phyloP scores from a whole-genome alignment of 2,329 filamentous ascomycete genomes.

The Ophiosphaerella narmari region DNA sequence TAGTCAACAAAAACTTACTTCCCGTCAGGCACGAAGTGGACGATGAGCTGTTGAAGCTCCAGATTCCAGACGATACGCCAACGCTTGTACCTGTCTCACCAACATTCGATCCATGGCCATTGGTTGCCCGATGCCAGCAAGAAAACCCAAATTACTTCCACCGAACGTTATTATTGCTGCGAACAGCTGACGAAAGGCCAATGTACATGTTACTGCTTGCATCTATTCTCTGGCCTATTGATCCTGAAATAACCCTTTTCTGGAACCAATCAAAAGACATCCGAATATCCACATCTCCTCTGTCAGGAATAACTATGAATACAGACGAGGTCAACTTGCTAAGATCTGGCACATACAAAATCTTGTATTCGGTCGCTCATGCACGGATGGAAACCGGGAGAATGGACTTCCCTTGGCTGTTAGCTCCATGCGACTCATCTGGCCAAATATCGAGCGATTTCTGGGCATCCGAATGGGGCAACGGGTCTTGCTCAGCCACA shows the following conservation, averaged over 20 bases:
- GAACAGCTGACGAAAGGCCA: slow-evolving; percentile 11
- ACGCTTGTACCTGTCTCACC: slow-evolving; percentile 29
- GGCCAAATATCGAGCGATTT: slow-evolving; percentile 6
- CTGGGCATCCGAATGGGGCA: slow-evolving; percentile 10
- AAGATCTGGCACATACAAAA: slow-evolving; percentile 28
- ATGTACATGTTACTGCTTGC: slow-evolving; percentile 29
- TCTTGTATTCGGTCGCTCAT: slow-evolving; percentile 29
- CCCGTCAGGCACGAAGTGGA: slow-evolving; percentile 55
- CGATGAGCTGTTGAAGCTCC: slow-evolving; percentile 23
- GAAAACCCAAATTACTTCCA: slow-evolving; percentile 20
- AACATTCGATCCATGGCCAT: slow-evolving; percentile 39
- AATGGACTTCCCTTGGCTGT: slow-evolving; percentile 37
- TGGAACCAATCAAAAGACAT: slow-evolving; percentile 40
- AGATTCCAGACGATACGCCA: slow-evolving; percentile 30
- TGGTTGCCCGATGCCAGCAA: slow-evolving; percentile 17
- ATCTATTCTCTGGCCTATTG: slow-evolving; percentile 21
- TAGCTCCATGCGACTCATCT: slow-evolving; percentile 27
- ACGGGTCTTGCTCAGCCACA: slow-evolving; percentile 3
- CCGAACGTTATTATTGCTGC: slow-evolving; percentile 22
- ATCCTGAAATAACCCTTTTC: slow-evolving; percentile 27
- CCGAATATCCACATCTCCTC: slow-evolving; percentile 16
- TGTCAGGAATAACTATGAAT: slow-evolving; percentile 11
- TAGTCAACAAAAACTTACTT: slow-evolving; percentile 79
- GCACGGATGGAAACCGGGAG: slow-evolving; percentile 24
- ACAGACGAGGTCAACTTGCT: slow-evolving; percentile 23